A percentile compares a stretch with the other conserved stretches of the same genome.
Conservation (phyloP, 2,329 filamentous ascomycete species). For the Fusarium sp. region DNA sequence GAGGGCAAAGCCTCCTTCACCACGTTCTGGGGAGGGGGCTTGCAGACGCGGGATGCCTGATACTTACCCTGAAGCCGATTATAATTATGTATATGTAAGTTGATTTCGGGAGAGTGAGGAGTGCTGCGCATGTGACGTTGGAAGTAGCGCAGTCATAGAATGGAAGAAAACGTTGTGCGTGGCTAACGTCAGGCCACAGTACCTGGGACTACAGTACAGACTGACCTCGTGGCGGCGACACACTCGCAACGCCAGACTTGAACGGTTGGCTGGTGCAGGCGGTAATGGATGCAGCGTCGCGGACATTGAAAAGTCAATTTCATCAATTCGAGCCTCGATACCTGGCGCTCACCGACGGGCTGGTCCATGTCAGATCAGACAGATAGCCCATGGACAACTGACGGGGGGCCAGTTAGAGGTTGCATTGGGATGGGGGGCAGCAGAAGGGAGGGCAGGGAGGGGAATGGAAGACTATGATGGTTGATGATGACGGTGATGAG, state of each 20-base stretch:
- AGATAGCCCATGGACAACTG: conserved; percentile 21
- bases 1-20: conserved; percentile 28
- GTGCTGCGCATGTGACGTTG: conserved; percentile 36
- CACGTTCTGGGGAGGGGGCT: conserved; percentile 23
- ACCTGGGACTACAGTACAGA: neutral
- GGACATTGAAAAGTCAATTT: conserved; percentile 5
- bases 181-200: neutral
- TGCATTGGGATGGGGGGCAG: conserved; percentile 19
- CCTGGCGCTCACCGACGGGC: conserved; percentile 34
- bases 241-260: conserved; percentile 7
- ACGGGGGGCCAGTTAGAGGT: conserved; percentile 8
- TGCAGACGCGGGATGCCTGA: conserved; percentile 22
- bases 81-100: conserved; percentile 24
- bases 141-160: neutral
- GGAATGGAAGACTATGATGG: neutral
- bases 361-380: conserved; percentile 41
- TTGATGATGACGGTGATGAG: conserved; percentile 17
- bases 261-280: conserved; percentile 9
- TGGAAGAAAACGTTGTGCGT: conserved; percentile 2
- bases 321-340: neutral
- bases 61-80: conserved; percentile 26
- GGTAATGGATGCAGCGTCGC: neutral
- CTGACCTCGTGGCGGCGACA: neutral
- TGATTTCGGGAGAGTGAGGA: conserved; percentile 25
- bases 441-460: conserved; percentile 4